Conservation (phyloP, 2,329 filamentous ascomycete species). For the Ophiocordyceps camponoti-rufipedis region DNA sequence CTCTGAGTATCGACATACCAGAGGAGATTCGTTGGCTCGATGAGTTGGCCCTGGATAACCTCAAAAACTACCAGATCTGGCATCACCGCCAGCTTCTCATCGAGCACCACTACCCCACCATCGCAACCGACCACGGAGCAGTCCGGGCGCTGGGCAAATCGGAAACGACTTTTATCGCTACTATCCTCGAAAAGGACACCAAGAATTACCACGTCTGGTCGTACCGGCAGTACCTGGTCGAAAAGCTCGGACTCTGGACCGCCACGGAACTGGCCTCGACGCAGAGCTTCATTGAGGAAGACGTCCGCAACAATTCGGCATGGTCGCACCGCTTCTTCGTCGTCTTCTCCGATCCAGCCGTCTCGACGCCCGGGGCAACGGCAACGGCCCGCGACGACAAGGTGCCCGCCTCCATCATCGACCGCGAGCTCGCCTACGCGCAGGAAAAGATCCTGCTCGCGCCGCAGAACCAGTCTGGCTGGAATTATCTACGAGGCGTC, state of each 20-base stretch:
- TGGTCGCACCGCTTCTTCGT: slow-evolving; percentile 96
- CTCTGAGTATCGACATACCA: slow-evolving; percentile 43
- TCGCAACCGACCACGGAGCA: slow-evolving; percentile 37
- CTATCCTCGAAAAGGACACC: slow-evolving; percentile 69
- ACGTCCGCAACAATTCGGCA: slow-evolving; percentile 89
- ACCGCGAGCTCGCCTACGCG: slow-evolving; percentile 59
- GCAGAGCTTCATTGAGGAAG: slow-evolving; percentile 53
- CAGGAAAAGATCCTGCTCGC: slow-evolving; percentile 57
- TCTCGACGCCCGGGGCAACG: slow-evolving; percentile 25
- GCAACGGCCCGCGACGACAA: slow-evolving; percentile 34
- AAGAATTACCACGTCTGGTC: slow-evolving; percentile 99
- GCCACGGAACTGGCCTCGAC: slow-evolving; percentile 54
- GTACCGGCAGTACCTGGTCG: slow-evolving; percentile 60
- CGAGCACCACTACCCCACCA: slow-evolving; percentile 38
- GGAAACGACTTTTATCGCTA: slow-evolving; percentile 58
- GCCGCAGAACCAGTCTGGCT: slow-evolving; percentile 85
- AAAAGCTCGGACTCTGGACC: slow-evolving; percentile 49
- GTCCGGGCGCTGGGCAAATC: slow-evolving; percentile 38
- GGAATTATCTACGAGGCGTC: slow-evolving; percentile 78
- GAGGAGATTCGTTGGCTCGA: slow-evolving; percentile 80
- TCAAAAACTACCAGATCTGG: slow-evolving; percentile 99
- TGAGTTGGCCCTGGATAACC: slow-evolving; percentile 58
- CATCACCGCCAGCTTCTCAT: slow-evolving; percentile 51
- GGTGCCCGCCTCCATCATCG: slow-evolving; percentile 44
- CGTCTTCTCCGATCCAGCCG: slow-evolving; percentile 49